Conservation (phyloP, 805 yeast genomes). For the Myxozyma kluyveri region DNA sequence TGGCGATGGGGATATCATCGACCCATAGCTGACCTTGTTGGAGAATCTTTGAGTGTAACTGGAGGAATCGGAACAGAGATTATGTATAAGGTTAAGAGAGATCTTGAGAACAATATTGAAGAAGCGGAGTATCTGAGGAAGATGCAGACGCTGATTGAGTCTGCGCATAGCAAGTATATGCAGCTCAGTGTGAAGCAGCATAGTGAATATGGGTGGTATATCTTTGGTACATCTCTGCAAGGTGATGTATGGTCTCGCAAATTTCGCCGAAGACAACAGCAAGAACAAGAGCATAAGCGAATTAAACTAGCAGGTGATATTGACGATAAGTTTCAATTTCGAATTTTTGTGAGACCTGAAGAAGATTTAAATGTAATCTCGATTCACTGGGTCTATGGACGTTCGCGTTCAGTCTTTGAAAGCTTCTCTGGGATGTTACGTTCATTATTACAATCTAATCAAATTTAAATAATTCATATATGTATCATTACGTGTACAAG, state of each 20-base stretch:
- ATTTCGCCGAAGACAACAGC: constrained; percentile 18
- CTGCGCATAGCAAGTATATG: too few species aligned
- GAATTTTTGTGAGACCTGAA: constrained; percentile 3
- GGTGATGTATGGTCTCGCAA: constrained; percentile 29
- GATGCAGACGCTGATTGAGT: too few species aligned
- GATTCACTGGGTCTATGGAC: constrained; percentile 18
- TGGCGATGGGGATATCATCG: constrained; percentile 20
- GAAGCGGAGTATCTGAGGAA: not conserved
- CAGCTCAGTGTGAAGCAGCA: too few species aligned
- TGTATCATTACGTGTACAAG: too few species aligned
- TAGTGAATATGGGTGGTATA: too few species aligned
- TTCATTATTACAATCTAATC: too few species aligned
- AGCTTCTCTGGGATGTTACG: constrained; percentile 23
- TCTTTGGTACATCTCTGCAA: constrained; percentile 5
- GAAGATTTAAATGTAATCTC: not conserved
- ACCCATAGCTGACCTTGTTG: constrained; percentile 10
- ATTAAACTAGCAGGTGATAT: not conserved
- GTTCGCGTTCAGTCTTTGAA: constrained; percentile 13
- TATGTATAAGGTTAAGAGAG: too few species aligned
- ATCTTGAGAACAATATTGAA: not conserved
- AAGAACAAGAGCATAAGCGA: constrained; percentile 2
- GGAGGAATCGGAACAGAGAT: too few species aligned
- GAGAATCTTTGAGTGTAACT: too few species aligned
- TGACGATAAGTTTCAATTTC: constrained; percentile 4
- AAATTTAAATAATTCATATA: too few species aligned